Evolutionary conservation across 148 eudicot genomes (phyloP).

Genomic region (Rhododendron simsii): DNA sequence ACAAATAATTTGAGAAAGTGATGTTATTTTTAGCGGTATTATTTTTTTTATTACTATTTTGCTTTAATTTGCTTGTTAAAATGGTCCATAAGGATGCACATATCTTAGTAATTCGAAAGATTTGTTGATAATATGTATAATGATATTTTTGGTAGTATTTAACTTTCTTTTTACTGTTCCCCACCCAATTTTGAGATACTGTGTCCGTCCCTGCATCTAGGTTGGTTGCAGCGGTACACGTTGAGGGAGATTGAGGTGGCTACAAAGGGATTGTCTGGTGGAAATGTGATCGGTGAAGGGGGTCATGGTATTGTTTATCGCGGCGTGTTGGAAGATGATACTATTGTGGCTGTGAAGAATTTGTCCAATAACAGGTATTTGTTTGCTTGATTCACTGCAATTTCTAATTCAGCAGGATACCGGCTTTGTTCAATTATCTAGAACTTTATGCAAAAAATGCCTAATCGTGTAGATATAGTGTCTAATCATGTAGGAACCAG

Average conservation of each 20-base stretch:
- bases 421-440: background rate
- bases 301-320: slow-evolving; percentile 92
- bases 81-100: background rate
- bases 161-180: background rate
- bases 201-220: slow-evolving; percentile 34
- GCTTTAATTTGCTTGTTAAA: background rate
- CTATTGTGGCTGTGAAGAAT: slow-evolving; percentile 79
- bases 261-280: slow-evolving; percentile 66
- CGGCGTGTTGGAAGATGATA: slow-evolving; percentile 72
- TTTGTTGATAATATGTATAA: background rate
- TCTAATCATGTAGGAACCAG: background rate
- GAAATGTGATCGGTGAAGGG: slow-evolving; percentile 95
- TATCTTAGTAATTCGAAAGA: background rate
- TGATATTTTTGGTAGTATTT: background rate
- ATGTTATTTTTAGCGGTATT: background rate
- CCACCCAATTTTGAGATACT: background rate
- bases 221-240: slow-evolving; percentile 95
- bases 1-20: background rate
- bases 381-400: slow-evolving; percentile 2
- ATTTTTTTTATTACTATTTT: too few relatives aligned
- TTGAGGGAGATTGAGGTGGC: slow-evolving; percentile 80
- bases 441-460: background rate
- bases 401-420: background rate
- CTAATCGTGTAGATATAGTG: background rate
- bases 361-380: slow-evolving; percentile 72